Evolutionary conservation across 2,329 filamentous ascomycete genomes (phyloP), one percentile per base, ranked within the genome.

Genomic region (Aspergillus puulaauensis): DNA sequence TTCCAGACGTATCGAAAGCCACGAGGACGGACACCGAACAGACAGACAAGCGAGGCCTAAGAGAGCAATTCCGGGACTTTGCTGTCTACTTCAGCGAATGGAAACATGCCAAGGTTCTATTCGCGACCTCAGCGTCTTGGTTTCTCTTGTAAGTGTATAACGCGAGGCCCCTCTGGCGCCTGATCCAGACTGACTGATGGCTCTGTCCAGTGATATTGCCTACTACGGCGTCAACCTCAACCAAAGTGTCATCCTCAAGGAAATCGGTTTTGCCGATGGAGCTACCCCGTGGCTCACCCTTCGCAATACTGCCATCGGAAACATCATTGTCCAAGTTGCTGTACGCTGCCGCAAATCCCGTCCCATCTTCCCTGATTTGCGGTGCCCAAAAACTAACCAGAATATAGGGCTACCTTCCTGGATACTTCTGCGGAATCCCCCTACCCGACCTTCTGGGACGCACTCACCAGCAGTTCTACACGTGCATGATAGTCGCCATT

Each of bases 221-320:
- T 52, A 52, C 50, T 52, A 52, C 14, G 50, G 50, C 19, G 23
- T 52, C 9, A 52, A 52, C 23, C 50, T 52, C 9, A 52, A 52
- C 39, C 39, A 52, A 39, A 52, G 50, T 19, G 44, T 52, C 50
- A 52, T 52, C 17, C 50, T 52, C 15, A 11, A 35, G 17, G 5
- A 33, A 33, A 52, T 52, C 23, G 50, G 50, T 12, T 52, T 44
- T 24, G 21, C 50, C 2, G 44, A 37, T 9, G 50, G 50, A 3
- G 8, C 50, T 6, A 44, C 37, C 7, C 50, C 50, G 14, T 52
- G 39, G 19, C 23, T 31, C 7, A 52, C 24, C 9, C 37, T 52
- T 6, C 44, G 50, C 23, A 52, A 52, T n/a, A 27, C 33, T 6
- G 50, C 50, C 3, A 17, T 52, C 5, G 50, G 50, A n/a, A 52